Conservation (phyloP, 768 basidiomycete species). For the Termitomyces sp. region DNA sequence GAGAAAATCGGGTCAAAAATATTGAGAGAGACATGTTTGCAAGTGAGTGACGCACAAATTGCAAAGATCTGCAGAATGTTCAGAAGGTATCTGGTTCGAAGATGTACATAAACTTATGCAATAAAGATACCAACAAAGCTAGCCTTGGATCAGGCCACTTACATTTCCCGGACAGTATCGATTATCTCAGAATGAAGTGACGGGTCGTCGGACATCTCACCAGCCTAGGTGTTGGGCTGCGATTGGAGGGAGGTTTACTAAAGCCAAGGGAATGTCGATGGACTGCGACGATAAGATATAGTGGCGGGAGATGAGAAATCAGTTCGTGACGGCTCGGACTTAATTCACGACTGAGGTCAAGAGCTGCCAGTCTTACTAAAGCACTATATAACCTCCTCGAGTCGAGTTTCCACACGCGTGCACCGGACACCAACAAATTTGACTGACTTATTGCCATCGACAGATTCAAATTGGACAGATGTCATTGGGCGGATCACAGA, state of each 20-base stretch:
- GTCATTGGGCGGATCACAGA: too few relatives aligned
- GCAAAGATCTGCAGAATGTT: slow-evolving; percentile 19
- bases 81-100: slow-evolving; percentile 14
- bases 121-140: background rate
- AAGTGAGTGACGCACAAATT: slow-evolving; percentile 17
- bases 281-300: too few relatives aligned
- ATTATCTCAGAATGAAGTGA: background rate
- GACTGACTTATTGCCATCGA: too few relatives aligned
- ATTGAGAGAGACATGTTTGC: background rate
- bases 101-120: background rate
- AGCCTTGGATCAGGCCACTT: background rate
- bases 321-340: too few relatives aligned
- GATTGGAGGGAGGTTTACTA: background rate
- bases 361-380: too few relatives aligned
- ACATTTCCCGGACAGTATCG: slow-evolving; percentile 3
- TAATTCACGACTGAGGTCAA: too few relatives aligned
- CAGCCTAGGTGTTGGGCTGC: background rate
- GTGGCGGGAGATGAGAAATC: too few relatives aligned
- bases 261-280: too few relatives aligned
- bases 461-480: too few relatives aligned
- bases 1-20: background rate
- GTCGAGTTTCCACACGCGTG: too few relatives aligned
- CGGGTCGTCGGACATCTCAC: slow-evolving; percentile 24
- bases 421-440: too few relatives aligned
- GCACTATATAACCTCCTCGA: too few relatives aligned